phyloP scores from a whole-genome alignment of 83 land plant genomes.

The Diphasiastrum complanatum region DNA sequence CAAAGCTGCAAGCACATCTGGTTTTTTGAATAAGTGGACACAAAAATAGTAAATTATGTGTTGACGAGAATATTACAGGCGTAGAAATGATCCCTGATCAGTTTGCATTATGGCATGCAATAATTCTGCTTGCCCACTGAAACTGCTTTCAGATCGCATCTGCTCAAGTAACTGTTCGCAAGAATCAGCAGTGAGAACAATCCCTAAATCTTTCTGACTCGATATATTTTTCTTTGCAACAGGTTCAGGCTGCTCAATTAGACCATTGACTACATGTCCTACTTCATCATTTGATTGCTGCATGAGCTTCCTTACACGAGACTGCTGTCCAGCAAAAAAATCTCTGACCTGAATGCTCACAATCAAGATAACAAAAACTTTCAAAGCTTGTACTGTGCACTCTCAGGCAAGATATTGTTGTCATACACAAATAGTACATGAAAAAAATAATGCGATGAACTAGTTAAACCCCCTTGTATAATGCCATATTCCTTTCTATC shows the following conservation, averaged over 20 bases:
- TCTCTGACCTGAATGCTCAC: slow-evolving; percentile 53
- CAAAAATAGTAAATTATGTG: too few relatives aligned
- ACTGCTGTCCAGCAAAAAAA: slow-evolving; percentile 65
- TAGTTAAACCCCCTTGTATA: too few relatives aligned
- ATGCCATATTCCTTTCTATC: too few relatives aligned
- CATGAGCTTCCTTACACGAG: slow-evolving; percentile 62
- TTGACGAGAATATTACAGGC: too few relatives aligned
- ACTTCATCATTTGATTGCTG: slow-evolving; percentile 50
- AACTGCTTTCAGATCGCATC: slow-evolving; percentile 68
- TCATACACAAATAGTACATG: neutral
- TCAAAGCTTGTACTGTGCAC: neutral
- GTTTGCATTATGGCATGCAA: slow-evolving; percentile 66
- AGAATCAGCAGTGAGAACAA: slow-evolving; percentile 25
- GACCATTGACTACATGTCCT: slow-evolving; percentile 10
- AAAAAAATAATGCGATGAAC: too few relatives aligned
- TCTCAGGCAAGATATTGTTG: neutral
- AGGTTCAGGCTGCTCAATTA: neutral
- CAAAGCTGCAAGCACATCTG: too few relatives aligned
- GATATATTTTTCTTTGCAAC: neutral
- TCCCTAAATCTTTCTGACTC: too few relatives aligned
- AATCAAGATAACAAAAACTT: slow-evolving; percentile 2
- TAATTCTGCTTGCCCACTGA: slow-evolving; percentile 70
- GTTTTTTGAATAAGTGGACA: too few relatives aligned
- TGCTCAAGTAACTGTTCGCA: slow-evolving; percentile 42
- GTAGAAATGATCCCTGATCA: slow-evolving; percentile 47